Conservation (phyloP, 257 asterid species). For the Nicotiana tomentosiformis region DNA sequence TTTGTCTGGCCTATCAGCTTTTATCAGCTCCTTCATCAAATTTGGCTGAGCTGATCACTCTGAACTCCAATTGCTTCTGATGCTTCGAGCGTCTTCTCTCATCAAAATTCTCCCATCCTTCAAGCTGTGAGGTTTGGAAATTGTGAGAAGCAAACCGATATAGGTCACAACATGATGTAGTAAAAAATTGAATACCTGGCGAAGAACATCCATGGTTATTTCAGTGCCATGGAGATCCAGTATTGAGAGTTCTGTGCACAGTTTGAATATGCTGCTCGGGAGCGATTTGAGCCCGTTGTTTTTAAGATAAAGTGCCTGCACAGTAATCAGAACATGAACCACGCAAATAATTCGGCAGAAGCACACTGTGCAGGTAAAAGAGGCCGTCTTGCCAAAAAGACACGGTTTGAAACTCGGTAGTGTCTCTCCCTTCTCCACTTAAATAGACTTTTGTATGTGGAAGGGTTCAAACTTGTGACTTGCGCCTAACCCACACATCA, state of each 20-base stretch:
- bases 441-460: neutral
- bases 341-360: neutral
- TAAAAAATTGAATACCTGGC: conserved; percentile 37
- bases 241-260: conserved; percentile 66
- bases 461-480: neutral
- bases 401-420: neutral
- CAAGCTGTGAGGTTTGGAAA: conserved; percentile 37
- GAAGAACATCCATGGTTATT: conserved; percentile 72
- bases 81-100: conserved; percentile 72
- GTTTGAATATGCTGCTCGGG: conserved; percentile 50
- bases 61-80: conserved; percentile 90
- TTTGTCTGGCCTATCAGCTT: conserved; percentile 26
- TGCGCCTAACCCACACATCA: neutral
- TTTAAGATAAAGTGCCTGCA: conserved; percentile 67
- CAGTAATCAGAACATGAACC: neutral
- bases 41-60: conserved; percentile 56
- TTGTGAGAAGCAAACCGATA: neutral
- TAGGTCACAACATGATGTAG: neutral
- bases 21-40: conserved; percentile 98
- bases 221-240: conserved; percentile 86
- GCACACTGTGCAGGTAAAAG: neutral
- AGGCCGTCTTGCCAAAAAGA: neutral
- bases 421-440: neutral
- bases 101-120: conserved; percentile 91
- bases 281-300: conserved; percentile 76